These are phyloP conservation scores for Gynostemma pentaphyllum DNA, from an alignment of 306 rosid species.

Conservation along the genomic window DNA sequence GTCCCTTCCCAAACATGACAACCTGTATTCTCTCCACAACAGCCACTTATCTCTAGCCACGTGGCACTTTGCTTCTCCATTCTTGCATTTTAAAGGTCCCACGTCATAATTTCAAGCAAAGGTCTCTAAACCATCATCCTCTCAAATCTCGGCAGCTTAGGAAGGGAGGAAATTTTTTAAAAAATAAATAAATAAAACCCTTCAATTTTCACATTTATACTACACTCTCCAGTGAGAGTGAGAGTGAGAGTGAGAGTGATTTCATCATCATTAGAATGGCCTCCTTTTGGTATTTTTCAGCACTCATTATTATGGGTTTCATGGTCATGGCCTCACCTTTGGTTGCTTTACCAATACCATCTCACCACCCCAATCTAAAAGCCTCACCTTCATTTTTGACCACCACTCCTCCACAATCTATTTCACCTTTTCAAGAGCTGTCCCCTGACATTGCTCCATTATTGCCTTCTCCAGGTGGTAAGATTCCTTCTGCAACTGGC, in stretches of 20 bases:
- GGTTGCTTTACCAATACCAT: slow-evolving; percentile 27
- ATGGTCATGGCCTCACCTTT: slow-evolving; percentile 37
- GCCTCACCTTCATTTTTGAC: neutral
- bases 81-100: slow-evolving; percentile 22
- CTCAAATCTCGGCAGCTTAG: neutral
- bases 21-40: slow-evolving; percentile 24
- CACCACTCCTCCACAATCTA: slow-evolving; percentile 22
- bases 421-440: slow-evolving; percentile 34
- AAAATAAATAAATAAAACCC: neutral
- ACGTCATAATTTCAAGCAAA: slow-evolving; percentile 42
- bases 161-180: neutral
- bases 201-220: slow-evolving; percentile 1
- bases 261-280: slow-evolving; percentile 48
- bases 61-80: slow-evolving; percentile 24
- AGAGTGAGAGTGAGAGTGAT: slow-evolving; percentile 16
- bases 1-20: slow-evolving; percentile 34
- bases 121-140: neutral
- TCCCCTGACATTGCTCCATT: slow-evolving; percentile 85
- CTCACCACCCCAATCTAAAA: slow-evolving; percentile 19
- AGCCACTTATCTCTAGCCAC: slow-evolving; percentile 30
- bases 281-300: slow-evolving; percentile 34
- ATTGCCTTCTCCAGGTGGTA: slow-evolving; percentile 69
- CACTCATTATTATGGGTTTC: slow-evolving; percentile 33
- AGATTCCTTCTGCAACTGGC: slow-evolving; percentile 42
- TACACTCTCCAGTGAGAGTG: slow-evolving; percentile 5